A percentile compares a stretch with the other conserved stretches of the same genome.
phyloP scores from a whole-genome alignment of 352 stramenopile species.

The Phytophthora niederhauseri region DNA sequence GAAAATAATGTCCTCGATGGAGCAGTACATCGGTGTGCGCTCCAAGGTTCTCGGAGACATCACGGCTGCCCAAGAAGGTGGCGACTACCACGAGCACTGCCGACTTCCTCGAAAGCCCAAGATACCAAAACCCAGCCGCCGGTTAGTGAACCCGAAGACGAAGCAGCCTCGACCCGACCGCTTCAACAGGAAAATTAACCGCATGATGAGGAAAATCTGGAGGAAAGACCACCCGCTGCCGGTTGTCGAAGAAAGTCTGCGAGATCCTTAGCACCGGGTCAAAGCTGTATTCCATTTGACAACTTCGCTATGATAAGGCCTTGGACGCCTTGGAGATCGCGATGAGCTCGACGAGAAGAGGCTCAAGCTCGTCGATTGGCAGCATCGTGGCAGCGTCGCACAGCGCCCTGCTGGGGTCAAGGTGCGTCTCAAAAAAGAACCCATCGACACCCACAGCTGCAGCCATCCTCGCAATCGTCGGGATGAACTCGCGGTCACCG shows the following conservation, averaged over 20 bases:
- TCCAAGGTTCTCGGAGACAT: constrained; percentile 56
- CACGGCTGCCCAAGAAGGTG: constrained; percentile 29
- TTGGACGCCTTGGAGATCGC: constrained; percentile 66
- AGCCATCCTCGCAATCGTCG: constrained; percentile 85
- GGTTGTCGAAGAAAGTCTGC: constrained; percentile 79
- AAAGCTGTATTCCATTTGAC: constrained; percentile 15
- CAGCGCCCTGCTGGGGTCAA: constrained; percentile 60
- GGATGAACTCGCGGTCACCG: constrained; percentile 82
- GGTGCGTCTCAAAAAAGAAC: constrained; percentile 92
- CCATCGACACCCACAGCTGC: constrained; percentile 87
- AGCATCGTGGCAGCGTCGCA: constrained; percentile 82
- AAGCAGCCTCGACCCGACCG: constrained; percentile 63
- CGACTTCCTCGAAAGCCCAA: constrained; percentile 62
- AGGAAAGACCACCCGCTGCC: constrained; percentile 67
- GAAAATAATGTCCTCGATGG: constrained; percentile 49
- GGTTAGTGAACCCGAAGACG: constrained; percentile 44
- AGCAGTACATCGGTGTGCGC: constrained; percentile 65
- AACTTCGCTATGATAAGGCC: constrained; percentile 33
- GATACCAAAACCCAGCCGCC: constrained; percentile 63
- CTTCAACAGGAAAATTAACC: constrained; percentile 86
- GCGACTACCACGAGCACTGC: constrained; percentile 26
- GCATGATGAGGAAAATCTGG: constrained; percentile 75
- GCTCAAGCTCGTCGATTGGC: constrained; percentile 67
- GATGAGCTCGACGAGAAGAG: constrained; percentile 75
- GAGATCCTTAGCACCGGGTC: constrained; percentile 46